Base-by-base conservation (phyloP, 495 filamentous ascomycete genomes). In the Thozetella sp. region DNA sequence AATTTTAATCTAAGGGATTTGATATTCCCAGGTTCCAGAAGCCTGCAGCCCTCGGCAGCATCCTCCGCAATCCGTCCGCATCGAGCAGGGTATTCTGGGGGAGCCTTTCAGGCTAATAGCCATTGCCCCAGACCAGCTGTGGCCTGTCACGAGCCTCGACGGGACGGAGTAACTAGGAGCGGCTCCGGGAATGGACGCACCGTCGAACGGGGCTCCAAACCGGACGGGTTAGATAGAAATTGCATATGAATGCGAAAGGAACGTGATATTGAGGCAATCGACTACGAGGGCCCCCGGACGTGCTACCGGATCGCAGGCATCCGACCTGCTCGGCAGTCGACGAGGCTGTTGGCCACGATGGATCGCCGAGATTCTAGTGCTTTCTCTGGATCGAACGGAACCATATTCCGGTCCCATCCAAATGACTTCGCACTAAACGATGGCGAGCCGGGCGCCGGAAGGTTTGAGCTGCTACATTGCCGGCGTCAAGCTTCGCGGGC, bases 31-130 rank as follows among this genome's bases (percentile, higher is more conserved):
- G 43, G 43, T 48, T 48, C 43, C 43, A 48, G 43, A 48, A 48
- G 43, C 43, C 9, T 10, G 4, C 11, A 54, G 34, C 50, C 27
- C 24, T 60, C 56, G 59, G 60, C 53, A 57, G n/a, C 53, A 51
- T 57, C 61, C 64, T 67, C 64, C 61, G 64, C 61, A 58, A 61
- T 58, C 55, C 57, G 20, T 50, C 46, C 43, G 20, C 20, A 45
- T 54, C 40, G 43, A 52, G 34, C 37, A 19, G 15, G 25, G 9
- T 25, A 22, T 27, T 68, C 66, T 55, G 63, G 66, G 63, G 68
- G 61, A 61, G 58, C n/a, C n/a, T n/a, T 57, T 66, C 68, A 68
- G 68, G 58, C 66, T 68, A 63, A 60, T 56, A 48, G 61, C 23
- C 22, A 52, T 53, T 51, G 37, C 52, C 25, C 43, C 43, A n/a